Conservation (phyloP, 768 basidiomycete genomes). For the Lentinus brumalis region DNA sequence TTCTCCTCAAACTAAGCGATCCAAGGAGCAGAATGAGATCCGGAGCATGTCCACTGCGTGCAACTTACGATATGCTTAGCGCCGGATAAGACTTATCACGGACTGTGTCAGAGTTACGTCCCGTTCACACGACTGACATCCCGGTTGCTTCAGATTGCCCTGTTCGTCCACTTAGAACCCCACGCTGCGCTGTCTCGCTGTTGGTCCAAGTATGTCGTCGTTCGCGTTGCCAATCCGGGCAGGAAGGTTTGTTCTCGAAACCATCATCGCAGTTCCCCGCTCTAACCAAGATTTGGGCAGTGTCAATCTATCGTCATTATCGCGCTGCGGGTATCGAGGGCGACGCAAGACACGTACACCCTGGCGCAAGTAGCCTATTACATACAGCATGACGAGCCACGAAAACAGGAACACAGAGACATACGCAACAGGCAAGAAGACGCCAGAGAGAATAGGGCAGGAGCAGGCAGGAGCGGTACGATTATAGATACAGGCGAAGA, state of each 20-base stretch:
- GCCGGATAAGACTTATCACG: neutral
- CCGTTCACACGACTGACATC: neutral
- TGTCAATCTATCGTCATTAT: conserved; percentile 1
- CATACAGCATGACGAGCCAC: neutral
- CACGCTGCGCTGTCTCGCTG: neutral
- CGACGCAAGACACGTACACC: neutral
- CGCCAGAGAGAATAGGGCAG: neutral
- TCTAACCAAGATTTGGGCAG: neutral
- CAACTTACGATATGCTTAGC: neutral
- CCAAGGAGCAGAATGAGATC: neutral
- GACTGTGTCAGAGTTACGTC: neutral
- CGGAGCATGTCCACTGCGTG: neutral
- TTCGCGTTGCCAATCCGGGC: conserved; percentile 5
- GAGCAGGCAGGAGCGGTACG: neutral
- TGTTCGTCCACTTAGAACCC: neutral
- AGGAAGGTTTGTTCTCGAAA: conserved; percentile 13
- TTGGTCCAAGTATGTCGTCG: neutral
- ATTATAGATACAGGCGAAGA: conserved; percentile 18
- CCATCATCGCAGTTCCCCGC: neutral
- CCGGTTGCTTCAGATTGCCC: conserved; percentile 6
- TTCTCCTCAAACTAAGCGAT: too few relatives aligned
- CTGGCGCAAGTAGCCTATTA: conserved; percentile 5
- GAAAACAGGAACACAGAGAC: neutral
- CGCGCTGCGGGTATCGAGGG: conserved; percentile 12
- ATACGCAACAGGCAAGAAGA: neutral